Base-by-base conservation (phyloP, 1,284 basidiomycete species). In the Leccinum subspadiceum region DNA sequence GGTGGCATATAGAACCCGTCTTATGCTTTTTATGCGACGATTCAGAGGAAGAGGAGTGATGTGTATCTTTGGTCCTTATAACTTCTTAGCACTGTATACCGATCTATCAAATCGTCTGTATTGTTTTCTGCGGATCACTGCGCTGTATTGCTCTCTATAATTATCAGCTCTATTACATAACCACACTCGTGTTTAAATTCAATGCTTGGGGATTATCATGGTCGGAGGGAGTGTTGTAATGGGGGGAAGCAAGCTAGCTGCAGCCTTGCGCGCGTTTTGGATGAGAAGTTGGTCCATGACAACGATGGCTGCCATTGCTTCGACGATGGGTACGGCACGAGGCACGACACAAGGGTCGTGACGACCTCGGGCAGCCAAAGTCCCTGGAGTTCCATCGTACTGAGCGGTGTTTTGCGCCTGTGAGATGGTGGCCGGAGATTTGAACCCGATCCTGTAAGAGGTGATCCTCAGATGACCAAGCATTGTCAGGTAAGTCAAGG, bases 321-420 rank as follows among this genome's bases (percentile, higher is more conserved):
- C 97, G 31, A 99, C 96, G 69, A 99, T 99, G 48, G 97, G 96
- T 9, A 99, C 94, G 7, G 97, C 97, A 48, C 93, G 88, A 33
- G 97, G 96, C 6, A 99, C 95, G 52, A 99, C 97, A 72, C 97
- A 99, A 10, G 97, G 96, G 75, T 98, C 96, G 76, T 98, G 96
- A 61, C 97, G 84, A 9, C 97, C 97, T 53, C 94, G 84, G 26
- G 96, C 92, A 35, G 93, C 94, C 51, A 99, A 84, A 33, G 85
- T 85, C 31, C 97, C 97, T 0, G 84, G 78, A 15, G 89, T 91
- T 39, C 97, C 97, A 69, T 96, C 89, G 77, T 99, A 99, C 75
- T 92, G 90, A 4, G 91, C 93, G 7, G 97, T 99, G 52, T 80
- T 70, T 77, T 99, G 97, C 52, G 89, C 82, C 76, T 94, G 95